These are phyloP conservation scores for Lodderomyces jiufengensis DNA, from an alignment of 1,139 yeast genomes.

Conservation along the genomic window DNA sequence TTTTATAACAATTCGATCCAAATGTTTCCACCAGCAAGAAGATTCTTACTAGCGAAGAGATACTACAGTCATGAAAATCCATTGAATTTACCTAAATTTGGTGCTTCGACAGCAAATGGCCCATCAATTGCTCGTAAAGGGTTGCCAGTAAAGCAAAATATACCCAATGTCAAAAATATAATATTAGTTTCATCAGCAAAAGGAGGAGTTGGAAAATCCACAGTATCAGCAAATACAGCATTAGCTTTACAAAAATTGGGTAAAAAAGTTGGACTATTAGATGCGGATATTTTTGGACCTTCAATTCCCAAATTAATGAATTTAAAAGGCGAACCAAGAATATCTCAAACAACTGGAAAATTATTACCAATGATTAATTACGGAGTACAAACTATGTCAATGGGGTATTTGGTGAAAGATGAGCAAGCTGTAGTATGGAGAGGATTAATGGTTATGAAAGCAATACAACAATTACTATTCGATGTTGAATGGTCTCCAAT, in stretches of 20 bases:
- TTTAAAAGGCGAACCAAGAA: slow-evolving; percentile 62
- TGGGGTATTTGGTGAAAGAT: slow-evolving; percentile 78
- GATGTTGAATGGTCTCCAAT: slow-evolving; percentile 78
- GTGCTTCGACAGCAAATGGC: slow-evolving; percentile 25
- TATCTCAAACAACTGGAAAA: slow-evolving; percentile 47
- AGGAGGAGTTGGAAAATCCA: slow-evolving; percentile 70
- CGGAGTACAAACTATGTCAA: slow-evolving; percentile 83
- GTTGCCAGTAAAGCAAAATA: slow-evolving; percentile 50
- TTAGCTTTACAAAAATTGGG: slow-evolving; percentile 55
- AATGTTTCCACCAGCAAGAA: background rate
- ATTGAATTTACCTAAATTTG: slow-evolving; percentile 50
- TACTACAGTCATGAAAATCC: slow-evolving; percentile 28
- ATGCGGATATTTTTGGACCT: slow-evolving; percentile 85
- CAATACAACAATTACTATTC: slow-evolving; percentile 73
- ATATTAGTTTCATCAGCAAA: slow-evolving; percentile 75
- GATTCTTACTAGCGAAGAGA: background rate
- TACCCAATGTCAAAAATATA: slow-evolving; percentile 60
- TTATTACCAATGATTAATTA: slow-evolving; percentile 70
- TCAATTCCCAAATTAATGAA: slow-evolving; percentile 69
- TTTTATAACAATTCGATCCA: too few species aligned
- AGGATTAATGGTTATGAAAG: slow-evolving; percentile 85
- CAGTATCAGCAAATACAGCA: slow-evolving; percentile 65
- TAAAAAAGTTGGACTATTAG: slow-evolving; percentile 63
- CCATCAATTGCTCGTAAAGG: slow-evolving; percentile 43
- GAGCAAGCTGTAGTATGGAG: slow-evolving; percentile 80